phyloP scores from a whole-genome alignment of 179 eudicot genomes.

The Beta lomatogona region DNA sequence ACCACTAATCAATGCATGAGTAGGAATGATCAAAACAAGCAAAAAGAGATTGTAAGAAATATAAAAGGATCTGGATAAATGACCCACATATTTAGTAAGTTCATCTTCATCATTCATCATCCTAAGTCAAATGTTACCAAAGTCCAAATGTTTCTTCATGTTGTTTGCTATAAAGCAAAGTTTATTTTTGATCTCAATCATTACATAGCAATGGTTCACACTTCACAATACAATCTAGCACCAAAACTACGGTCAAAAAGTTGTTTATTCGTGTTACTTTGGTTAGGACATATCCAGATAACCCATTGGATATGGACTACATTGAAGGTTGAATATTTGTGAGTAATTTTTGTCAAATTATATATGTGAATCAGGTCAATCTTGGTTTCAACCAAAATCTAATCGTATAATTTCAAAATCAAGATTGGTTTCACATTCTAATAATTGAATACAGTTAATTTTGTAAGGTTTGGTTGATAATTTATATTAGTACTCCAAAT shows the following conservation, averaged over 20 bases:
- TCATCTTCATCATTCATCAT: slow-evolving; percentile 6
- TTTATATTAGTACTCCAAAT: neutral
- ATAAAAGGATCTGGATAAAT: neutral
- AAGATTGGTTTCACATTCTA: too few relatives aligned
- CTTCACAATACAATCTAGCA: neutral
- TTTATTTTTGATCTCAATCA: slow-evolving; percentile 4
- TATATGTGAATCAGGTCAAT: too few relatives aligned
- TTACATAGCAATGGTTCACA: neutral
- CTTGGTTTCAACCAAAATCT: too few relatives aligned
- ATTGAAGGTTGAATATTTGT: too few relatives aligned
- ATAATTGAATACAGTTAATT: too few relatives aligned
- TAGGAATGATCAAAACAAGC: slow-evolving; percentile 8
- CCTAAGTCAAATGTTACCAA: slow-evolving; percentile 17
- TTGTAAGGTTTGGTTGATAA: too few relatives aligned
- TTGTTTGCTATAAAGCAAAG: slow-evolving; percentile 23
- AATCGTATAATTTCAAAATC: too few relatives aligned
- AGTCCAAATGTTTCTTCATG: slow-evolving; percentile 13
- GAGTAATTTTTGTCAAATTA: too few relatives aligned
- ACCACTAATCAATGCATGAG: slow-evolving; percentile 3
- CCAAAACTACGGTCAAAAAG: slow-evolving; percentile 10
- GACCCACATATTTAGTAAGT: neutral
- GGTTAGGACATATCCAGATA: too few relatives aligned
- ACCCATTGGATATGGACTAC: too few relatives aligned
- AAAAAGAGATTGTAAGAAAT: neutral
- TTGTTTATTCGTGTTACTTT: neutral